phyloP scores from a whole-genome alignment of 805 yeast genomes.

The Candida boleticola region DNA sequence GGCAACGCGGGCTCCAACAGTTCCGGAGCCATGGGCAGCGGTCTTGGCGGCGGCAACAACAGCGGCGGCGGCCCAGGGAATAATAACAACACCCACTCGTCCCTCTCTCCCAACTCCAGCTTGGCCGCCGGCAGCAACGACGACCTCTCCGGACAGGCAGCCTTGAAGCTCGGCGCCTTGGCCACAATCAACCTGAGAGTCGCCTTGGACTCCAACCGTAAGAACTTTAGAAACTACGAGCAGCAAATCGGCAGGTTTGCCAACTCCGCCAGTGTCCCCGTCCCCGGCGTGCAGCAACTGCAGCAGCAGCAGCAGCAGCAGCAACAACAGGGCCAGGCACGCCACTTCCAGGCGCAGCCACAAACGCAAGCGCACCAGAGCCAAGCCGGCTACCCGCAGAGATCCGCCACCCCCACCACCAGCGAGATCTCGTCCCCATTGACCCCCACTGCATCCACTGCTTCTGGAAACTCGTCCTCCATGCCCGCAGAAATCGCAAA shows the following conservation, averaged over 20 bases:
- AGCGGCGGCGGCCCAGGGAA: neutral
- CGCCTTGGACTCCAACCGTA: slow-evolving; percentile 42
- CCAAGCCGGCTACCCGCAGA: neutral
- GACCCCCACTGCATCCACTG: slow-evolving; percentile 8
- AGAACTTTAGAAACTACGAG: slow-evolving; percentile 13
- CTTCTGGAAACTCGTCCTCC: slow-evolving; percentile 18
- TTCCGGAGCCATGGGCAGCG: neutral
- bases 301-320: slow-evolving; percentile 13
- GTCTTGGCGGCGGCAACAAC: neutral
- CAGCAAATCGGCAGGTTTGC: slow-evolving; percentile 5
- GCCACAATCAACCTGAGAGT: slow-evolving; percentile 61
- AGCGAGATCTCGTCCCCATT: slow-evolving; percentile 3
- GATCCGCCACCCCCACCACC: neutral
- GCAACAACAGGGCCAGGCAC: slow-evolving; percentile 6
- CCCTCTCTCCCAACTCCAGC: neutral
- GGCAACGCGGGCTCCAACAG: neutral
- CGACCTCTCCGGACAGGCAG: slow-evolving; percentile 18
- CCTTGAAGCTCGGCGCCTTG: slow-evolving; percentile 60
- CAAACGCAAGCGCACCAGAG: neutral
- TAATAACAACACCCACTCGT: neutral
- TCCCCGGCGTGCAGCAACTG: slow-evolving; percentile 9
- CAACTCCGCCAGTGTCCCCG: slow-evolving; percentile 2
- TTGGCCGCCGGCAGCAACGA: neutral
- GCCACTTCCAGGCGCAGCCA: neutral
- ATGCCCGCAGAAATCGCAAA: slow-evolving; percentile 44